phyloP scores from a whole-genome alignment of 352 stramenopile genomes.

The Aphanomyces invadans region DNA sequence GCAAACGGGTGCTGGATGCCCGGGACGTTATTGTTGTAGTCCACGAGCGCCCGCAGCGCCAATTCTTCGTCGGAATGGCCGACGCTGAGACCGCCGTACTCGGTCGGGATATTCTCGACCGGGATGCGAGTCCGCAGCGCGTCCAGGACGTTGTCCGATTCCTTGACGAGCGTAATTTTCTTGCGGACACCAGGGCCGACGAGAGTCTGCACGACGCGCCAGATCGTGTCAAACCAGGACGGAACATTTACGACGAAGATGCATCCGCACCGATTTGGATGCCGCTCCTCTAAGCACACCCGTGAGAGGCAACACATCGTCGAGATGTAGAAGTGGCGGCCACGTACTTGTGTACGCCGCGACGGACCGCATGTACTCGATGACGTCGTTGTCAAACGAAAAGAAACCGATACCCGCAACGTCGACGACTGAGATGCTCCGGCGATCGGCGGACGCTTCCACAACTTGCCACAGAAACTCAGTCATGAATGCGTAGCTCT shows the following conservation, averaged over 20 bases:
- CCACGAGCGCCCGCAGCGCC: not conserved
- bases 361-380: slow-evolving; percentile 77
- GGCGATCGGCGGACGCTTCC: slow-evolving; percentile 59
- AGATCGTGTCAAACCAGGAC: slow-evolving; percentile 91
- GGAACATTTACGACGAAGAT: slow-evolving; percentile 95
- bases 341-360: slow-evolving; percentile 54
- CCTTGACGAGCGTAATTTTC: slow-evolving; percentile 16
- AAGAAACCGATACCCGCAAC: slow-evolving; percentile 74
- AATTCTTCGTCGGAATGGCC: slow-evolving; percentile 24
- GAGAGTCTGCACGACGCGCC: slow-evolving; percentile 88
- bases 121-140: slow-evolving; percentile 58
- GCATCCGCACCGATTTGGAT: slow-evolving; percentile 87
- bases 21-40: not conserved
- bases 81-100: slow-evolving; percentile 63
- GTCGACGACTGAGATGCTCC: slow-evolving; percentile 77
- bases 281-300: slow-evolving; percentile 27
- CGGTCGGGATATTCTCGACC: slow-evolving; percentile 66
- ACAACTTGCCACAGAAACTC: slow-evolving; percentile 83
- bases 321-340: too few species aligned
- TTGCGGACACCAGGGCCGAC: slow-evolving; percentile 57
- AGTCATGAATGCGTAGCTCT: slow-evolving; percentile 79
- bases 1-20: not conserved
- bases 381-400: slow-evolving; percentile 70
- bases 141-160: slow-evolving; percentile 59
- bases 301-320: too few species aligned